Base-by-base conservation (phyloP, 768 basidiomycete species). In the Mycena vitilis region DNA sequence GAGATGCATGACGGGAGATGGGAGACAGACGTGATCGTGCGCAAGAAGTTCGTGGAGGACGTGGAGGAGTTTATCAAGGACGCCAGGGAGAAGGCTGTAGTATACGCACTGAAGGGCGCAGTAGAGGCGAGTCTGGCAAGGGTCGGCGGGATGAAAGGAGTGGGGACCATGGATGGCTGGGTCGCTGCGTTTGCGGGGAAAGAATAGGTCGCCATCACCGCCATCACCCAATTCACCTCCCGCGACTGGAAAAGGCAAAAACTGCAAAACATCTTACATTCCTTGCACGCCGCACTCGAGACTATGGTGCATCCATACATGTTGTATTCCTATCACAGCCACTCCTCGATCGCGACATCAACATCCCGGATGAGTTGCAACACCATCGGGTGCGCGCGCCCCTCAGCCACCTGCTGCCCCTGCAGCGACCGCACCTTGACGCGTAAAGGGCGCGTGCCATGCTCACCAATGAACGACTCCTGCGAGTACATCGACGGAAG, bases 81-180 rank as follows among this genome's bases (percentile, higher is more conserved):
- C 48, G 80, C 78, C 60, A 69, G 75, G 71, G 80, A 81, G 75
- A 76, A 69, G 60, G 72, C 70, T 0, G 73, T 79, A n/a, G 68
- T 81, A 5, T 48, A 75, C 10, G 79, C 81, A 1, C 65, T 81
- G 68, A 44, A 76, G 37, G 81, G 82, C 60, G 75, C 80, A 1
- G 67, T 73, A 70, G 11, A 53, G 55, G 44, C 73, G 59, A 30
- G 71, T 63, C 9, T 52, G 56, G n/a, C 70, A 59, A 38, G 56
- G 6, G 61, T 73, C 11, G 66, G 65, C 18, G 74, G 76, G 8
- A 61, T 59, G 44, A 72, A 73, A 65, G 54, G 49, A 16, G 73
- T 78, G 34, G 52, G 63, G 30, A 64, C 74, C 22, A 81, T 81
- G 80, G 80, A 81, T 58, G 76, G 78, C 9, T 81, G 80, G 79